phyloP scores from a whole-genome alignment of 352 stramenopile genomes.

The Phytopythium cucurbitacearum region DNA sequence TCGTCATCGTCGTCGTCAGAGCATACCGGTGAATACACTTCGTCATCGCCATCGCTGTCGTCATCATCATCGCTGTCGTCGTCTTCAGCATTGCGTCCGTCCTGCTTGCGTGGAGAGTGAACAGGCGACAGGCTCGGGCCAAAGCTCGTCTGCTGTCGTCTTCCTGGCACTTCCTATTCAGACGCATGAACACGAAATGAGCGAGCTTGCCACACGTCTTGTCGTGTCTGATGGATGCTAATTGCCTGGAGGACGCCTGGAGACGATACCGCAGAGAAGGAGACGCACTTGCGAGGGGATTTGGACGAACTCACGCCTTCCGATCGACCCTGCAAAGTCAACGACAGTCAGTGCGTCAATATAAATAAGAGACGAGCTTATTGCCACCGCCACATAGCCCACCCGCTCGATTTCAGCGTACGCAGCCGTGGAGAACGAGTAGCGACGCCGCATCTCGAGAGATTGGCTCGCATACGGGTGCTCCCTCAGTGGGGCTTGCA shows the following conservation, averaged over 20 bases:
- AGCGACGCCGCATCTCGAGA: slow-evolving; percentile 19
- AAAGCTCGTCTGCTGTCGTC: neutral
- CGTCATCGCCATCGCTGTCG: neutral
- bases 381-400: neutral
- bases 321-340: neutral
- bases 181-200: too few relatives aligned
- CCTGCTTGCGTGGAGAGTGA: neutral
- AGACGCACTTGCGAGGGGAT: slow-evolving; percentile 22
- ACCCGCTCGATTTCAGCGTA: slow-evolving; percentile 23
- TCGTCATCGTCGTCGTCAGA: slow-evolving; percentile 4
- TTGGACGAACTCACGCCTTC: neutral
- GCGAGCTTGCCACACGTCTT: too few relatives aligned
- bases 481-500: slow-evolving; percentile 7
- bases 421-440: slow-evolving; percentile 21
- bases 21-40: neutral
- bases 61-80: neutral
- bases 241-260: too few relatives aligned
- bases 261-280: slow-evolving; percentile 12
- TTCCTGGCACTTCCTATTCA: neutral
- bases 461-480: slow-evolving; percentile 11
- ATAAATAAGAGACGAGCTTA: neutral
- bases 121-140: slow-evolving; percentile 3
- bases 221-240: too few relatives aligned
- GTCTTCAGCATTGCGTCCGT: neutral
- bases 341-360: neutral